These are phyloP conservation scores for Macrocybe gigantea DNA, from an alignment of 768 basidiomycete species.

Conservation along the genomic window DNA sequence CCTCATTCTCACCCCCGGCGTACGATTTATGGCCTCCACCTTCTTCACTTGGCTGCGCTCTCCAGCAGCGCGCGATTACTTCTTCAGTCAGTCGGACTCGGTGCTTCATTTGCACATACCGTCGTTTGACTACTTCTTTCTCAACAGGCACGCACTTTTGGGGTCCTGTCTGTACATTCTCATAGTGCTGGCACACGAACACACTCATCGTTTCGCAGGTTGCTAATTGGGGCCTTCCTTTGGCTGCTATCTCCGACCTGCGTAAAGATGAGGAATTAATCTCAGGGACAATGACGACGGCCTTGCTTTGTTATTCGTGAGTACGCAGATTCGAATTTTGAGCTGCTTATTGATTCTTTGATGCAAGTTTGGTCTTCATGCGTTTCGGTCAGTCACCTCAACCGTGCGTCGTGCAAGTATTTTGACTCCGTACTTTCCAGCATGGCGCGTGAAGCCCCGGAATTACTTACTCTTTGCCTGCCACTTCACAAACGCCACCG, in stretches of 20 bases:
- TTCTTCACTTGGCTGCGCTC: conserved; percentile 89
- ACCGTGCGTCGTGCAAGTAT: not conserved
- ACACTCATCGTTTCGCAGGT: conserved; percentile 43
- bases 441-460: conserved; percentile 93
- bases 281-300: conserved; percentile 94
- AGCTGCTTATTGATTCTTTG: conserved; percentile 4
- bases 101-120: not conserved
- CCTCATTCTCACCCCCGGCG: conserved; percentile 9
- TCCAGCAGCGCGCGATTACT: conserved; percentile 89
- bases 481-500: conserved; percentile 85
- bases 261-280: conserved; percentile 94
- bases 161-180: conserved; percentile 76
- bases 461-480: conserved; percentile 96
- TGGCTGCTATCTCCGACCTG: conserved; percentile 89
- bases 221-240: conserved; percentile 96
- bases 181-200: not conserved
- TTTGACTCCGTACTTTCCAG: conserved; percentile 30
- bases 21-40: conserved; percentile 61
- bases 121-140: conserved; percentile 1
- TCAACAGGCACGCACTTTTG: conserved; percentile 90
- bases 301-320: conserved; percentile 88
- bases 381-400: conserved; percentile 65
- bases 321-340: conserved; percentile 27
- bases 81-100: conserved; percentile 69
- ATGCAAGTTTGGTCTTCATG: conserved; percentile 76